These are phyloP conservation scores for Mangifera indica DNA, from an alignment of 345 rosid genomes.

Conservation along the genomic window DNA sequence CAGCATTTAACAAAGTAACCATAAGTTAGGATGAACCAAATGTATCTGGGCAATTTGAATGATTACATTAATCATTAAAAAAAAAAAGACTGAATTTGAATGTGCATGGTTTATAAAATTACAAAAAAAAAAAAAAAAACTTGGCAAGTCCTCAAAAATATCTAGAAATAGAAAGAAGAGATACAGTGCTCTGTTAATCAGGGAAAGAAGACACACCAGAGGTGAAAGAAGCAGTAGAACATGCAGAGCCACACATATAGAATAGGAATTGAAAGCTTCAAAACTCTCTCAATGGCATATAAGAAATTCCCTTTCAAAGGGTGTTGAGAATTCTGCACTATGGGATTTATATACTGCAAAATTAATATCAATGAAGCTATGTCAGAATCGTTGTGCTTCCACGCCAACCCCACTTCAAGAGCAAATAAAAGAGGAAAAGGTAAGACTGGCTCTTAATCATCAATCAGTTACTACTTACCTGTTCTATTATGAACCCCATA, in stretches of 20 bases:
- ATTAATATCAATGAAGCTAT: conserved; percentile 22
- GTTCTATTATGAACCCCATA: conserved; percentile 95
- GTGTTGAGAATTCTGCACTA: conserved; percentile 89
- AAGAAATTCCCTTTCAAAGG: conserved; percentile 87
- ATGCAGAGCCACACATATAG: conserved; percentile 98
- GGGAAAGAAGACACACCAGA: conserved; percentile 57
- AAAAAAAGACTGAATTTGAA: background rate
- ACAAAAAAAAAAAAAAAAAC: background rate
- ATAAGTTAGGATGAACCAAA: background rate
- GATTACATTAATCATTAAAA: background rate
- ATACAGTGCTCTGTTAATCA: background rate
- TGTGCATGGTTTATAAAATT: background rate
- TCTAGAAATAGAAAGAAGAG: background rate
- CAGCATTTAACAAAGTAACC: background rate
- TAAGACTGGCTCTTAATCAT: conserved; percentile 14
- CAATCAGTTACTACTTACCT: conserved; percentile 45
- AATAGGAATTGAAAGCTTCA: conserved; percentile 96
- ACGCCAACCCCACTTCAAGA: background rate
- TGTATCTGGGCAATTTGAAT: background rate
- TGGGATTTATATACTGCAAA: conserved; percentile 96
- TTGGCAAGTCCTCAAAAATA: background rate
- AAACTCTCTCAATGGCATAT: conserved; percentile 84
- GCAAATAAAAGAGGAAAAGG: background rate
- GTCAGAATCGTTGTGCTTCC: conserved; percentile 16
- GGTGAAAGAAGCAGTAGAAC: conserved; percentile 98